Conservation (phyloP, 352 stramenopile genomes). For the Chrysophaeum taylorii region DNA sequence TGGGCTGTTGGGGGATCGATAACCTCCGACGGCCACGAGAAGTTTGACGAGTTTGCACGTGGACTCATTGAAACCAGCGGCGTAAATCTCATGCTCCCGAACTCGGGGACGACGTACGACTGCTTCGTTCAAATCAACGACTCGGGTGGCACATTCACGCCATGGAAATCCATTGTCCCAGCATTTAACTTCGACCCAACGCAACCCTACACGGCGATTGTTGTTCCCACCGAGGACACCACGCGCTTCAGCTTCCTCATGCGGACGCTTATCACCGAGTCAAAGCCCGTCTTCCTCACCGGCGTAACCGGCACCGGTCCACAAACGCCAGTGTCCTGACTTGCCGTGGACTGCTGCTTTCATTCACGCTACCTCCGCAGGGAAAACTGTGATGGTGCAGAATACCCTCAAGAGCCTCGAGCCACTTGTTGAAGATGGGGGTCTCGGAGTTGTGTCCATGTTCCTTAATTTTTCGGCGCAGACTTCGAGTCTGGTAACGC, state of each 20-base stretch:
- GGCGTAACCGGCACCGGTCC: slow-evolving; percentile 70
- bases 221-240: slow-evolving; percentile 84
- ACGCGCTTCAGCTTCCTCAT: slow-evolving; percentile 82
- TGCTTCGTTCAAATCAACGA: slow-evolving; percentile 61
- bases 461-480: slow-evolving; percentile 79
- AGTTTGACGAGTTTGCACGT: slow-evolving; percentile 35
- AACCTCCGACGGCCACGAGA: slow-evolving; percentile 14
- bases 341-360: too few species aligned
- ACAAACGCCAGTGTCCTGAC: too few species aligned
- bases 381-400: slow-evolving; percentile 72
- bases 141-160: slow-evolving; percentile 35
- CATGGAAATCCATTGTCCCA: slow-evolving; percentile 73
- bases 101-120: slow-evolving; percentile 58
- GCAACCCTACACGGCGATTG: slow-evolving; percentile 81
- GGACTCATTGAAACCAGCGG: slow-evolving; percentile 34
- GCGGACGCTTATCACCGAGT: slow-evolving; percentile 46
- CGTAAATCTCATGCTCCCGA: slow-evolving; percentile 44
- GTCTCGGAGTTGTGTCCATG: slow-evolving; percentile 34
- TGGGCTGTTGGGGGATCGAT: slow-evolving; percentile 40
- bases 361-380: too few species aligned
- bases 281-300: slow-evolving; percentile 72
- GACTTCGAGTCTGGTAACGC: slow-evolving; percentile 70
- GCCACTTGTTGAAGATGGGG: slow-evolving; percentile 31
- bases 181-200: slow-evolving; percentile 65
- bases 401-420: slow-evolving; percentile 46